Evolutionary conservation across 2,329 filamentous ascomycete genomes (phyloP).

Genomic region (Colletotrichum australisinense): DNA sequence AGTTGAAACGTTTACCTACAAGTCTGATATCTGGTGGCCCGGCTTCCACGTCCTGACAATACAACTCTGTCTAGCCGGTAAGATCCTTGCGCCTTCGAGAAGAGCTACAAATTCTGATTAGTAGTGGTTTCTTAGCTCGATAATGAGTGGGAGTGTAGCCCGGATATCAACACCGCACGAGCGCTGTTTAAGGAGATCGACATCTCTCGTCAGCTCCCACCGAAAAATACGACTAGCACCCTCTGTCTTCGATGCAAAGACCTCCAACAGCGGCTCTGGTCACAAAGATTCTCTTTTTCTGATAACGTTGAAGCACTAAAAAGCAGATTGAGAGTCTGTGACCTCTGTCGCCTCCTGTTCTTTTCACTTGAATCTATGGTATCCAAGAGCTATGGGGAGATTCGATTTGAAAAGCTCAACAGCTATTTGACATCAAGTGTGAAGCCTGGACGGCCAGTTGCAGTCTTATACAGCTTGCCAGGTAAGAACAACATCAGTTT

Average conservation of each 20-base stretch:
- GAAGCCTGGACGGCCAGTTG: not conserved
- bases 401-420: not conserved
- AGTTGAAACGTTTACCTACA: not conserved
- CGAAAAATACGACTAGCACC: not conserved
- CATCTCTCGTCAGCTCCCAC: not conserved
- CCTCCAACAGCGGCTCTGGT: not conserved
- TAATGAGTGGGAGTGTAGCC: conserved; percentile 1
- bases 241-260: not conserved
- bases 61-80: not conserved
- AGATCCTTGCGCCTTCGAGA: not conserved
- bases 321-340: not conserved
- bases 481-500: not conserved
- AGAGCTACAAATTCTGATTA: not conserved
- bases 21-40: not conserved
- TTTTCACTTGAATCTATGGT: not conserved
- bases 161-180: not conserved
- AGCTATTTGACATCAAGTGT: not conserved
- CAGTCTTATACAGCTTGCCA: not conserved
- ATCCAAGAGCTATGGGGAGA: not conserved
- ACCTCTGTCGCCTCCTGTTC: not conserved
- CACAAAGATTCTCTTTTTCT: not conserved
- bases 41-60: not conserved
- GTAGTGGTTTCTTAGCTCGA: not conserved
- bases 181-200: not conserved
- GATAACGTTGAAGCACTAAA: not conserved